These are phyloP conservation scores for Mycena olivaceomarginata DNA, from an alignment of 768 basidiomycete species.

Conservation along the genomic window DNA sequence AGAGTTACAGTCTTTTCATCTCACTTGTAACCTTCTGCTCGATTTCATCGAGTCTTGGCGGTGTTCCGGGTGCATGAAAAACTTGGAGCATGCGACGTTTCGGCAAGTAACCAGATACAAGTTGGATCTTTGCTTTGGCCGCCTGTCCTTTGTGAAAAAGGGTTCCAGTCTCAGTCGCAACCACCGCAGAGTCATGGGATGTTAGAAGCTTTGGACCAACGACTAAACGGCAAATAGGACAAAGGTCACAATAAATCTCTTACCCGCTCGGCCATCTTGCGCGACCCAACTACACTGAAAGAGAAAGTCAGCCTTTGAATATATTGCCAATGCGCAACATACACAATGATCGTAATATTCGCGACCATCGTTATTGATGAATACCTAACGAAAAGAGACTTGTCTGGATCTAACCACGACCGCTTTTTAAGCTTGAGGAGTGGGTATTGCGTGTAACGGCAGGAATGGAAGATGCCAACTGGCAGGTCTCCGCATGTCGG, in stretches of 20 bases:
- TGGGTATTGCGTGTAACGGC: not conserved
- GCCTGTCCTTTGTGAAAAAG: not conserved
- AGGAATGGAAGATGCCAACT: not conserved
- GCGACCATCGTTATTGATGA: conserved; percentile 13
- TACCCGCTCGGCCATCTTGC: conserved; percentile 16
- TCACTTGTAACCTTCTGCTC: not conserved
- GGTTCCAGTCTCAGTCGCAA: conserved; percentile 17
- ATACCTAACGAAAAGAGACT: conserved; percentile 13
- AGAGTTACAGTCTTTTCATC: conserved; percentile 6
- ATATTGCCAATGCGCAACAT: conserved; percentile 1
- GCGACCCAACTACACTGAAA: conserved; percentile 18
- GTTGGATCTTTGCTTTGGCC: conserved; percentile 14
- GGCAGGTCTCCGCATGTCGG: conserved; percentile 1
- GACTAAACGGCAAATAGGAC: not conserved
- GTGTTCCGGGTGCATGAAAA: not conserved
- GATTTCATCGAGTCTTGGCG: conserved; percentile 1
- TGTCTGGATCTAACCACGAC: not conserved
- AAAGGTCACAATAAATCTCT: conserved; percentile 9
- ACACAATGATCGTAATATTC: conserved; percentile 19
- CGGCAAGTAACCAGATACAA: conserved; percentile 15
- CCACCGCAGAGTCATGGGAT: conserved; percentile 13
- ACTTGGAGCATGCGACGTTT: conserved; percentile 9
- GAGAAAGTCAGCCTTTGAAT: conserved; percentile 3
- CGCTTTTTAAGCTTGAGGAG: not conserved
- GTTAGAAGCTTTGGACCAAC: conserved; percentile 15